Percentiles rank a stretch among this genome's conserved stretches.
Evolutionary conservation across 2,329 filamentous ascomycete genomes (phyloP).

Genomic region (Ascochyta viciae-villosae): DNA sequence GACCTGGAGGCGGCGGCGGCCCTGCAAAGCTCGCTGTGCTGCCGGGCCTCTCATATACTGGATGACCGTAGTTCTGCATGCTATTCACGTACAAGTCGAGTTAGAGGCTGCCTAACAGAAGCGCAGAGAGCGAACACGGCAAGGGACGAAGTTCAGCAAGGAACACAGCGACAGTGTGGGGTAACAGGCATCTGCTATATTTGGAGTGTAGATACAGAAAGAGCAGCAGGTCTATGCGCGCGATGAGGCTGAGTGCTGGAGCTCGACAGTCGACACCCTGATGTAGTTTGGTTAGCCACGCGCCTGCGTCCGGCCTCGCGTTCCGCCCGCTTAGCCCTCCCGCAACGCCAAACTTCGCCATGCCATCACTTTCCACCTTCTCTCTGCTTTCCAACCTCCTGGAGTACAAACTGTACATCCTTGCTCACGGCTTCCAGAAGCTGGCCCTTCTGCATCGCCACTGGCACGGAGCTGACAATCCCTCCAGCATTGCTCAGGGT

Average conservation of each 20-base stretch:
- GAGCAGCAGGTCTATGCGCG: slow-evolving; percentile 16
- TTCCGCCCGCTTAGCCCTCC: slow-evolving; percentile 1
- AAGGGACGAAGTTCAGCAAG: slow-evolving; percentile 14
- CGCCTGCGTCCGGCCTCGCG: slow-evolving; percentile 3
- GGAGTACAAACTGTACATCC: slow-evolving; percentile 56
- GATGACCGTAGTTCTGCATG: slow-evolving; percentile 46
- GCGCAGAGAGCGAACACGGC: slow-evolving; percentile 15
- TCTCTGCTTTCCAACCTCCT: slow-evolving; percentile 15
- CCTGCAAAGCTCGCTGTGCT: slow-evolving; percentile 40
- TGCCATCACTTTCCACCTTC: neutral
- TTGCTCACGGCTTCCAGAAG: slow-evolving; percentile 17
- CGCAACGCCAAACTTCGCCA: neutral
- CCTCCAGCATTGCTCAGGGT: slow-evolving; percentile 76
- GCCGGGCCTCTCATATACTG: slow-evolving; percentile 41
- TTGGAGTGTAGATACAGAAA: slow-evolving; percentile 30
- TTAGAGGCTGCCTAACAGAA: slow-evolving; percentile 14
- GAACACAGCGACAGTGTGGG: slow-evolving; percentile 17
- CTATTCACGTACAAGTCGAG: slow-evolving; percentile 23
- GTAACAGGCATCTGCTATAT: slow-evolving; percentile 20
- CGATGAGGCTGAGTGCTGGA: slow-evolving; percentile 42
- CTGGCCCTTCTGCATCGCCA: slow-evolving; percentile 65
- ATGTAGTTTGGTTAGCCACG: slow-evolving; percentile 17
- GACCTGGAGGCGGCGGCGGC: slow-evolving; percentile 33
- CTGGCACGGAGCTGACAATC: slow-evolving; percentile 59
- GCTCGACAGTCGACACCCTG: slow-evolving; percentile 15